Evolutionary conservation across 2,329 filamentous ascomycete genomes (phyloP), one percentile per base, ranked within the genome.

Genomic region (Pseudogymnoascus sp.): DNA sequence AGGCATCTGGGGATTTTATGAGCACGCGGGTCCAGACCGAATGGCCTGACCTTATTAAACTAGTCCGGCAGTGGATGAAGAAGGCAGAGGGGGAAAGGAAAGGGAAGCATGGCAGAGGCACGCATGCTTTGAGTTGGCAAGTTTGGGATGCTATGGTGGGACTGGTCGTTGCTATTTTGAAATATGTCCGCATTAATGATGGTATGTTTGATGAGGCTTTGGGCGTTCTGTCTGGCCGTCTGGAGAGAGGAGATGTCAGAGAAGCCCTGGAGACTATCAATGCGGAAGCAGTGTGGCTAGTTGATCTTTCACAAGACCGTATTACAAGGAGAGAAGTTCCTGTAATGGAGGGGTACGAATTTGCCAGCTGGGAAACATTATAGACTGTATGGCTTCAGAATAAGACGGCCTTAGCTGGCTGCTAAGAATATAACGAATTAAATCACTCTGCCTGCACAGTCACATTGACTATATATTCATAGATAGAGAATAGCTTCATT

Each of bases 1-100:
- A 79, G 63, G 79, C 84, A 56, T 90, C 91, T 0, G 90, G 92
- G 0, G 87, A 91, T 65, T 99, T 99, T 72, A 84, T 97, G 76
- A 80, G 82, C 36, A 86, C 84, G 0, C 81, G 95, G 5, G 84
- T 97, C 66, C 85, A 89, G 72, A 84, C 84, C 4, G 87, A 91
- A 64, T 97, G 89, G 88, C 77, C 75, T 61, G 77, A 81, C 14
- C 75, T 85, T 23, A 76, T 87, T 61, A 75, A 74, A 71, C 62
- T 87, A 78, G 82, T 82, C 77, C 66, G 72, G 70, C 50, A 78
- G 6, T 53, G 62, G 1, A 66, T 76, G 64, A 73, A 71, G 6
- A 82, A 80, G 66, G 71, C 70, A 3, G 75, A 79, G 61, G 78
- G 75, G 2, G 63, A 73, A 56, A 67, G 64, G 61, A 65, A 63